phyloP scores from a whole-genome alignment of 208 protist species.

The Naegleria gruberi region DNA sequence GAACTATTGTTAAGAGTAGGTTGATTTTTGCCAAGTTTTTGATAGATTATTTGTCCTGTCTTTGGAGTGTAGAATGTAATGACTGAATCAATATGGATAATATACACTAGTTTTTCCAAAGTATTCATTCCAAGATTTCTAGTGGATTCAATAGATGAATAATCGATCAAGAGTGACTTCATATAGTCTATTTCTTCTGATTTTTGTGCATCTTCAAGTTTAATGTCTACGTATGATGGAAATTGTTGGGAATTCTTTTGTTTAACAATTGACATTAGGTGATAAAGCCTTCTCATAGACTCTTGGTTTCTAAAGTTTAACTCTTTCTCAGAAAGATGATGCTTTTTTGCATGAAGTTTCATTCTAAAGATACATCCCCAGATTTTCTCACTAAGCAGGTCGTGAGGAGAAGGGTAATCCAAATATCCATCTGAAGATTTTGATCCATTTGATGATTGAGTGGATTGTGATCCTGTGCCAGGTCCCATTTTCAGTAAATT shows the following conservation, averaged over 20 bases:
- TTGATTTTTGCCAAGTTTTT: neutral
- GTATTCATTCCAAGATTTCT: neutral
- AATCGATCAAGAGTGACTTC: neutral
- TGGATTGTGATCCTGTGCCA: neutral
- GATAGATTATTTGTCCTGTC: neutral
- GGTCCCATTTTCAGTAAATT: neutral
- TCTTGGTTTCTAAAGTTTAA: neutral
- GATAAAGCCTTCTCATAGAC: neutral
- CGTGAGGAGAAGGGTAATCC: neutral
- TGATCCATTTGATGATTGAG: neutral
- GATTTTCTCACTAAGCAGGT: neutral
- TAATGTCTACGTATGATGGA: neutral
- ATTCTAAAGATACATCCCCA: slow-evolving; percentile 14
- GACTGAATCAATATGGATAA: neutral
- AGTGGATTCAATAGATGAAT: neutral
- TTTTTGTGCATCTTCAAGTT: neutral
- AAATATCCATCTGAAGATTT: neutral
- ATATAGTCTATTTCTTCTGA: neutral
- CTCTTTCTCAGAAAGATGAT: neutral
- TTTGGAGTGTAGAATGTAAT: slow-evolving; percentile 5
- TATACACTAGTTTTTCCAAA: neutral
- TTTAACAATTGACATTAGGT: neutral
- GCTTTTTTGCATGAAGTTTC: neutral
- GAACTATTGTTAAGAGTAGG: neutral
- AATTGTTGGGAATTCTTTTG: neutral